phyloP scores from a whole-genome alignment of 2,329 filamentous ascomycete species.

The Colletotrichum sansevieriae region DNA sequence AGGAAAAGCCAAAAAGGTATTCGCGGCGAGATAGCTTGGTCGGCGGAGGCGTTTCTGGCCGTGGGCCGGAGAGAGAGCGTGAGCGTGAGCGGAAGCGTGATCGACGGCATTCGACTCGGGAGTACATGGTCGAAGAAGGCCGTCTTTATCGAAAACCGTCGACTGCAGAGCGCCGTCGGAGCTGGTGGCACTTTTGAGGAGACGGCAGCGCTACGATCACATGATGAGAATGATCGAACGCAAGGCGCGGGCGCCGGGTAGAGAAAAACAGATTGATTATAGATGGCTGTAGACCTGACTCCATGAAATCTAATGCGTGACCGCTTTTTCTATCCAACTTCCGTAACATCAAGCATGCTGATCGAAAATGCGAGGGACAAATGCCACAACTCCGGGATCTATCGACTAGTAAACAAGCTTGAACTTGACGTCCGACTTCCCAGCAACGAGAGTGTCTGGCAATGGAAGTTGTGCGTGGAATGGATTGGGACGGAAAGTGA shows the following conservation, averaged over 20 bases:
- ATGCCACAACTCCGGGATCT: not conserved
- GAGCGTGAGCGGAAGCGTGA: not conserved
- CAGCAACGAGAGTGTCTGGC: slow-evolving; percentile 23
- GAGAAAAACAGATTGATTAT: not conserved
- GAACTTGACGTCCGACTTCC: slow-evolving; percentile 20
- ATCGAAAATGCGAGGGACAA: not conserved
- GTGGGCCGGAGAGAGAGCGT: not conserved
- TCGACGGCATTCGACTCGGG: not conserved
- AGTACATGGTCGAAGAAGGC: not conserved
- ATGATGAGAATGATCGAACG: not conserved
- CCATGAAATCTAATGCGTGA: not conserved
- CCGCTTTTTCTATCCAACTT: not conserved
- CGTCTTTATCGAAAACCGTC: not conserved
- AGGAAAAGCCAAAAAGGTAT: not conserved
- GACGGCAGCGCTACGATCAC: not conserved
- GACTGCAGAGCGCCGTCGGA: not conserved
- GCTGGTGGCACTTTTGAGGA: slow-evolving; percentile 19
- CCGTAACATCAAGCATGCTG: not conserved
- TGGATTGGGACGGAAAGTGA: slow-evolving; percentile 36
- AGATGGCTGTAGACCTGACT: not conserved
- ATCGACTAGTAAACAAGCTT: slow-evolving; percentile 32
- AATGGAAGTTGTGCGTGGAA: slow-evolving; percentile 34
- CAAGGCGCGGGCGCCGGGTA: slow-evolving; percentile 1
- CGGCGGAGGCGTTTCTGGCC: not conserved
- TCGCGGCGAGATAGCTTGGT: slow-evolving; percentile 14